phyloP scores from a whole-genome alignment of 495 filamentous ascomycete genomes.

The Aspergillus hancockii region DNA sequence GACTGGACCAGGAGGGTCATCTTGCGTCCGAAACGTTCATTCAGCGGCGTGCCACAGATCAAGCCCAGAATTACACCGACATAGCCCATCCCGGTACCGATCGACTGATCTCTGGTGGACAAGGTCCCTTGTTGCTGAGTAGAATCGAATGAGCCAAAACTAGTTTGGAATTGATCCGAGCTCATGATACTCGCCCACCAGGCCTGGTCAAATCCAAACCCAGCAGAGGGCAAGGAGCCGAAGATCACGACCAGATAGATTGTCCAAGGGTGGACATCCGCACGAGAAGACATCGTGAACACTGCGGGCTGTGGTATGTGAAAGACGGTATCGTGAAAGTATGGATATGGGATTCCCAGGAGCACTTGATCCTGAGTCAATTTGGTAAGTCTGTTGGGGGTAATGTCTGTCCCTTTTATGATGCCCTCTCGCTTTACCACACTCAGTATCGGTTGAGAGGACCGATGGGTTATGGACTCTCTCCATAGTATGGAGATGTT shows the following conservation, averaged over 20 bases:
- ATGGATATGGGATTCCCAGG: no score
- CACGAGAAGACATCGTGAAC: no score
- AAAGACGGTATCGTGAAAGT: no score
- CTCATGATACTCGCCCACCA: conserved; percentile 3
- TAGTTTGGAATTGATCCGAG: conserved; percentile 1
- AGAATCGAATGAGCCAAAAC: not conserved
- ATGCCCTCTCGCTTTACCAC: not conserved
- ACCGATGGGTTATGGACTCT: no score
- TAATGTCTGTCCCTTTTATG: not conserved
- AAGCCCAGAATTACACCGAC: conserved; percentile 9
- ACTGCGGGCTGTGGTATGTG: no score
- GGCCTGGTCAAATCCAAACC: not conserved
- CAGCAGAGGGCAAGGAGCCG: not conserved
- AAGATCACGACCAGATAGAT: not conserved
- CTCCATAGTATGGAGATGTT: no score
- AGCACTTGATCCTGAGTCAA: no score
- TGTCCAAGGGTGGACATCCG: not conserved
- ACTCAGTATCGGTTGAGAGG: no score
- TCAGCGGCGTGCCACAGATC: conserved; percentile 2
- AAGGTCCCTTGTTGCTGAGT: not conserved
- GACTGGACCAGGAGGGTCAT: not conserved
- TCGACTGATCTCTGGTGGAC: conserved; percentile 1
- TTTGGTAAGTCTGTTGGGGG: not conserved
- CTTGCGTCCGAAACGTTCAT: conserved; percentile 8
- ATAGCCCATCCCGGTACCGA: conserved; percentile 8